Base-by-base conservation (phyloP, 1,284 basidiomycete species). In the Phylloporus sp. region DNA sequence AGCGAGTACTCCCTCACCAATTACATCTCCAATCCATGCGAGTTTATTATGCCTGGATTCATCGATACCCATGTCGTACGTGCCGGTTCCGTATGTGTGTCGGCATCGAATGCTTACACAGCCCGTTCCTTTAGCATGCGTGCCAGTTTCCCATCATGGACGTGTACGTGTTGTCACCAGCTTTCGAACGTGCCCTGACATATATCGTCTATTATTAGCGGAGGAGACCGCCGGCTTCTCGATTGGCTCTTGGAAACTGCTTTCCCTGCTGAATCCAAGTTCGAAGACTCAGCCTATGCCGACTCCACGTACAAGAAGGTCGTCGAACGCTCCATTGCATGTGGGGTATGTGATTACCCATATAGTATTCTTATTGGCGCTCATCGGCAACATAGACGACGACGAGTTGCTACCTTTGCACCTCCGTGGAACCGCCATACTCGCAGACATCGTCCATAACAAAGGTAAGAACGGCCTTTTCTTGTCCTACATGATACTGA, bases 401-500 rank as follows among this genome's bases (percentile, higher is more conserved):
- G 0, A 97, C 95, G 0, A 93, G 91, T 66, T 96, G 94, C 75
- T 97, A 97, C 77, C 98, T 94, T 76, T 93, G 88, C 95, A 98
- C 77, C 79, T 91, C 22, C 88, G 91, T 60, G 86, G 90, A 0
- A 93, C 93, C 10, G 93, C 90, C 75, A 79, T 86, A 28, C 86
- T 98, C 2, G 95, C 94, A 2, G 85, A 94, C 44, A 85, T 93
- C 26, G 85, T 93, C 47, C 84, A 91, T 69, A 72, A 78, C 22
- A 79, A 80, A 67, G 94, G 90, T 90, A 58, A 62, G 20, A 24
- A 80, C 68, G 22, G 15, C 5, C 18, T 8, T n/a, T 22, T 10
- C 1, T 4, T 13, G 31, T 26, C 22, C 24, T 7, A 50, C 32
- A 64, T 61, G 57, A 37, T 37, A 37, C 40, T 56, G 53, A 61